Evolutionary conservation across 129 eudicot species (phyloP).

Genomic region (Flaveria sonorensis): DNA sequence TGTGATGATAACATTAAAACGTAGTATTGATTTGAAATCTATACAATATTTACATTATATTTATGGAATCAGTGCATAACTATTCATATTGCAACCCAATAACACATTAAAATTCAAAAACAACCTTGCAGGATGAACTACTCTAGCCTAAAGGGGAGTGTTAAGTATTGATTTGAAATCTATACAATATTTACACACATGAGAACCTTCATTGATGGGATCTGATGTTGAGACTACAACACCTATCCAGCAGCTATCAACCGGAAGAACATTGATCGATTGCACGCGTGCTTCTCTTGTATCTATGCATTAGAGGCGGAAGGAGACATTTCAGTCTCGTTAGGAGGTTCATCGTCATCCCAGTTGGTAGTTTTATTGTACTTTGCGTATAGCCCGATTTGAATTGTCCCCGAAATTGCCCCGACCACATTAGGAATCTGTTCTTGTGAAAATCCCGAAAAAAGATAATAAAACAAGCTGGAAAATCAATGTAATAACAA

Average conservation of each 20-base stretch:
- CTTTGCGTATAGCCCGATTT: slow-evolving; percentile 49
- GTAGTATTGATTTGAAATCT: too few species aligned
- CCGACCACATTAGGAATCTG: slow-evolving; percentile 84
- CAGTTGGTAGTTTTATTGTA: slow-evolving; percentile 62
- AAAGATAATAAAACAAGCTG: not conserved
- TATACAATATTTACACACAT: not conserved
- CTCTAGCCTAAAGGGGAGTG: too few species aligned
- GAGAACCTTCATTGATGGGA: slow-evolving; percentile 12
- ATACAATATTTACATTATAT: too few species aligned
- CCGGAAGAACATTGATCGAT: not conserved
- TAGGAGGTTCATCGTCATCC: slow-evolving; percentile 50
- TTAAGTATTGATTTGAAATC: too few species aligned
- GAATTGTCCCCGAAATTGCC: slow-evolving; percentile 58
- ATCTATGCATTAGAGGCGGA: slow-evolving; percentile 24
- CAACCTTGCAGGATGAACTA: too few species aligned
- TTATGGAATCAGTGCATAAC: too few species aligned
- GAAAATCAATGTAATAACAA: not conserved
- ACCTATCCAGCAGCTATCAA: slow-evolving; percentile 17
- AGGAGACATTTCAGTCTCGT: slow-evolving; percentile 37
- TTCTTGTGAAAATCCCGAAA: not conserved
- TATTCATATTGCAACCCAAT: too few species aligned
- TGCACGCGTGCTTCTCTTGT: not conserved
- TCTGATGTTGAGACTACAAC: not conserved
- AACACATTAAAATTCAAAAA: too few species aligned
- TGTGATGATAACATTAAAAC: too few species aligned